phyloP scores from a whole-genome alignment of 2,329 filamentous ascomycete species.

The Trichoderma cornu-damae region DNA sequence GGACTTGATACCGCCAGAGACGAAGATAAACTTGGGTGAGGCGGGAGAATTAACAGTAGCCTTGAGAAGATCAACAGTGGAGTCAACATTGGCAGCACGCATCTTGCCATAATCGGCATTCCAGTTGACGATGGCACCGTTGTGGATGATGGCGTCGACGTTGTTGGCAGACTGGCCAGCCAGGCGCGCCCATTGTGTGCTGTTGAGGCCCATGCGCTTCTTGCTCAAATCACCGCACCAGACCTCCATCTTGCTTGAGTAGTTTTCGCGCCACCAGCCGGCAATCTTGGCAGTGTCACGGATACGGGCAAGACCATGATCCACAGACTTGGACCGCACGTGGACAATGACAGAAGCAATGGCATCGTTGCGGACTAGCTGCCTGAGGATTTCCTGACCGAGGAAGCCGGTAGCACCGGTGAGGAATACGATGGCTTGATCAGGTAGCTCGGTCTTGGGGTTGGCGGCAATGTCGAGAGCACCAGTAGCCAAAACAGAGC shows the following conservation, averaged over 20 bases:
- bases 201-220: conserved; percentile 62
- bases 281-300: conserved; percentile 3
- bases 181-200: conserved; percentile 57
- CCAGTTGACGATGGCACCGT: conserved; percentile 78
- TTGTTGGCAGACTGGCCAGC: conserved; percentile 35
- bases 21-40: conserved; percentile 23
- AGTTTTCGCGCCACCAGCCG: conserved; percentile 10
- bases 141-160: conserved; percentile 71
- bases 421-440: conserved; percentile 18
- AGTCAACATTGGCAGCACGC: conserved; percentile 63
- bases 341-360: conserved; percentile 5
- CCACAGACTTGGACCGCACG: conserved; percentile 1
- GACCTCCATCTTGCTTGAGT: conserved; percentile 6
- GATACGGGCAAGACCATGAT: conserved; percentile 6
- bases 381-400: conserved; percentile 16
- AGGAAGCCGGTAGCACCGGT: conserved; percentile 23
- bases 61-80: conserved; percentile 22
- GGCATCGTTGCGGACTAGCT: conserved; percentile 6
- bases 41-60: conserved; percentile 18
- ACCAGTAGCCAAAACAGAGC: neutral
- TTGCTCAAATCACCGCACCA: conserved; percentile 40
- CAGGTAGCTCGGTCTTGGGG: neutral
- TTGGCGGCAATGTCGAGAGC: neutral
- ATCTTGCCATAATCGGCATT: conserved; percentile 70
- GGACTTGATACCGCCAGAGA: conserved; percentile 24